Conservation (phyloP, 2,329 filamentous ascomycete genomes). For the Scolecobasidium constrictum region DNA sequence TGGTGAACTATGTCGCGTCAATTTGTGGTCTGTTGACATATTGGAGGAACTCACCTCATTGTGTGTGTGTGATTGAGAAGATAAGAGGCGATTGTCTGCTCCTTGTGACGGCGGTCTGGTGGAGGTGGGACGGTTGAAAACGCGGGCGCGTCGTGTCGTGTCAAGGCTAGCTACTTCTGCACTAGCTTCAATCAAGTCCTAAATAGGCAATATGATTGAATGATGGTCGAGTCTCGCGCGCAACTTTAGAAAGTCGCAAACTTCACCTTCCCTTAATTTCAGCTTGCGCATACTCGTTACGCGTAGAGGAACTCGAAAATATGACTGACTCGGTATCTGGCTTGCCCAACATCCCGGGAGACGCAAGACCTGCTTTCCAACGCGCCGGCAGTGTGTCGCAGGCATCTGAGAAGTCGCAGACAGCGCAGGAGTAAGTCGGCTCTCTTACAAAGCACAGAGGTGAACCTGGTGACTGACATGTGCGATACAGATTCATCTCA, state of each 20-base stretch:
- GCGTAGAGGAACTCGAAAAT: no score
- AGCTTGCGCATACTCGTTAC: background rate
- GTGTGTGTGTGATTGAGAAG: background rate
- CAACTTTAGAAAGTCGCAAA: no score
- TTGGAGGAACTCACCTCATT: conserved; percentile 3
- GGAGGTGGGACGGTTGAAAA: background rate
- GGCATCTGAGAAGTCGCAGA: conserved; percentile 41
- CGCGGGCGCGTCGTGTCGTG: background rate
- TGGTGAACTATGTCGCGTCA: conserved; percentile 53
- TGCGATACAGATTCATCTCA: conserved; percentile 57
- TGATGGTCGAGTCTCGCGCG: no score
- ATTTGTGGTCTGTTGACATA: background rate
- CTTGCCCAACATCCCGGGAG: no score
- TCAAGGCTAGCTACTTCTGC: background rate
- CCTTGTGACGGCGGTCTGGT: background rate
- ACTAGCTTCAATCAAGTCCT: no score
- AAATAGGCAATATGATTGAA: no score
- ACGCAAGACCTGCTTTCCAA: no score
- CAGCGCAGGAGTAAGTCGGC: conserved; percentile 37
- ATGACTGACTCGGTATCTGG: no score
- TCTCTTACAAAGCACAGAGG: no score
- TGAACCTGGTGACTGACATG: no score
- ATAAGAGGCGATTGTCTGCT: no score
- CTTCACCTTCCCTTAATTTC: no score
- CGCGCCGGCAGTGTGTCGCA: conserved; percentile 30